phyloP scores from a whole-genome alignment of 2,329 filamentous ascomycete species.

The Arthrobotrys sinensis region DNA sequence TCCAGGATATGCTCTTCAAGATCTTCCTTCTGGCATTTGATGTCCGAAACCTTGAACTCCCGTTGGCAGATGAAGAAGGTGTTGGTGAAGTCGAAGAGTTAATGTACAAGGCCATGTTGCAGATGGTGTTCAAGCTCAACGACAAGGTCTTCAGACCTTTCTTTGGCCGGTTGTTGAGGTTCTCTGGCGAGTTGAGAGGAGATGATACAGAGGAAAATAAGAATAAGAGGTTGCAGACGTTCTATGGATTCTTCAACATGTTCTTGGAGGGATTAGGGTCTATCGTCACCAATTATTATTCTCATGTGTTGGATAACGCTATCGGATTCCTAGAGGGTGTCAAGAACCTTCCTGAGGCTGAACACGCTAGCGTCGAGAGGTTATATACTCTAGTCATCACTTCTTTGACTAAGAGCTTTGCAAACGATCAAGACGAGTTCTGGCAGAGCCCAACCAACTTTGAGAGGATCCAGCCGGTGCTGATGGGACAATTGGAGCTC shows the following conservation, averaged over 20 bases:
- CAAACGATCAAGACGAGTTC: conserved; percentile 93
- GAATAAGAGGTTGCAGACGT: conserved; percentile 74
- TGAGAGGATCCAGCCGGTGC: conserved; percentile 77
- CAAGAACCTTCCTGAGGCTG: conserved; percentile 57
- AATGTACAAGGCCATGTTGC: conserved; percentile 80
- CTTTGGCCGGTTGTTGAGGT: conserved; percentile 88
- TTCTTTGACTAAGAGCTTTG: conserved; percentile 82
- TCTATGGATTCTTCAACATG: conserved; percentile 83
- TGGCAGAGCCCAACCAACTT: conserved; percentile 96
- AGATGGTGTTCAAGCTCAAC: conserved; percentile 97
- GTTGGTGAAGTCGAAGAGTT: conserved; percentile 76
- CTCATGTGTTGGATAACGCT: conserved; percentile 84
- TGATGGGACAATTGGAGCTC: conserved; percentile 77
- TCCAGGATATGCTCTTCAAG: conserved; percentile 78
- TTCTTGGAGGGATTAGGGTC: conserved; percentile 92
- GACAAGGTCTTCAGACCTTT: conserved; percentile 93
- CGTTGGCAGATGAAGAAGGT: conserved; percentile 68
- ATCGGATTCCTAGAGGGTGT: conserved; percentile 68
- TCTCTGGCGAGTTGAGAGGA: conserved; percentile 71
- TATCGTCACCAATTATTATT: conserved; percentile 92
- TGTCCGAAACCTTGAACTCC: conserved; percentile 74
- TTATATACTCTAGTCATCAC: conserved; percentile 80
- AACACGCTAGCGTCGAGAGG: conserved; percentile 70
- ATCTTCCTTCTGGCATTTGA: conserved; percentile 76
- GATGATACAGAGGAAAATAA: conserved; percentile 68